A percentile compares a stretch with the other conserved stretches of the same genome.
These are phyloP conservation scores for Pulveroboletus sp. DNA, from an alignment of 1,284 basidiomycete genomes.

Conservation along the genomic window DNA sequence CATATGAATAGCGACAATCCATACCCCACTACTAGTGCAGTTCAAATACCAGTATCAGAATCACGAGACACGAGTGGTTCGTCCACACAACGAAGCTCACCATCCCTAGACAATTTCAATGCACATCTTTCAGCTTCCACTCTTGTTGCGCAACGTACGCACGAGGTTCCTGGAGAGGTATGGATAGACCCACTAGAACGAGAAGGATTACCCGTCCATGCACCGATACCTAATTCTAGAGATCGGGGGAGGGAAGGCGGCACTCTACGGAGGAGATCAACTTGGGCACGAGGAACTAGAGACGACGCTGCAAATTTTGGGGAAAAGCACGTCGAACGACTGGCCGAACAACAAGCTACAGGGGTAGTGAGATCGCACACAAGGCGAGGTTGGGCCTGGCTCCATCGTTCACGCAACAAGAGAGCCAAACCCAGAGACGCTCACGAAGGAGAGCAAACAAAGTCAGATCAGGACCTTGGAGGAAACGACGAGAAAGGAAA, in stretches of 20 bases:
- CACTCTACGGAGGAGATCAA: conserved; percentile 19
- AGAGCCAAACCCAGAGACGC: background rate
- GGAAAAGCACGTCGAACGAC: conserved; percentile 22
- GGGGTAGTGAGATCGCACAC: conserved; percentile 36
- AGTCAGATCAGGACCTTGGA: background rate
- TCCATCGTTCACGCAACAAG: conserved; percentile 15
- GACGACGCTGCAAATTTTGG: background rate
- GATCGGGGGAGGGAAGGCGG: background rate
- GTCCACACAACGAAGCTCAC: conserved; percentile 7
- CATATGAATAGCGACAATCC: conserved; percentile 24
- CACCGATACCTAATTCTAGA: conserved; percentile 6
- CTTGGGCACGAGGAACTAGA: conserved; percentile 13
- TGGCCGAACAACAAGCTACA: conserved; percentile 29
- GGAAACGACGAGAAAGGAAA: conserved; percentile 11
- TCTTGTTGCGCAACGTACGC: conserved; percentile 29
- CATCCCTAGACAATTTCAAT: background rate
- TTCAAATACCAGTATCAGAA: background rate
- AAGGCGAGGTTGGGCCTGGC: conserved; percentile 25
- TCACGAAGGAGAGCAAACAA: background rate
- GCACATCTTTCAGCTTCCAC: conserved; percentile 18
- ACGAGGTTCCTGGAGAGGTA: conserved; percentile 41
- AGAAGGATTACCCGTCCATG: conserved; percentile 42
- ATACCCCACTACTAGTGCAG: conserved; percentile 9
- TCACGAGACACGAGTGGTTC: conserved; percentile 6
- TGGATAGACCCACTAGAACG: conserved; percentile 46